A percentile compares a stretch with the other conserved stretches of the same genome.
Conservation (phyloP, 257 asterid genomes). For the Solanum piurae region DNA sequence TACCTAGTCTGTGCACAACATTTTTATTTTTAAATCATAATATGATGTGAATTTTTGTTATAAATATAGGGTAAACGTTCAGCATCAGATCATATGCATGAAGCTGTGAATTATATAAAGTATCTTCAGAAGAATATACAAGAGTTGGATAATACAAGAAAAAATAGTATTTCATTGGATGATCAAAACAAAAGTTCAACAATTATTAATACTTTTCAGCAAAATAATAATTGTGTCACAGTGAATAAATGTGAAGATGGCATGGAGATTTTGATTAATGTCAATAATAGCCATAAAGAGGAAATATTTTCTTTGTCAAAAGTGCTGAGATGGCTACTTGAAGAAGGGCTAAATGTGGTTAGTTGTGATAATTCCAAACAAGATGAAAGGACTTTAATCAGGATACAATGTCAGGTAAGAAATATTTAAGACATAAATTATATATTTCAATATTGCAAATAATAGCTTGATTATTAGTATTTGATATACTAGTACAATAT, state of each 20-base stretch:
- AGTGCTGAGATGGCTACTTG: conserved; percentile 15
- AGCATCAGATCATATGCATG: conserved; percentile 17
- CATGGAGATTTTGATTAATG: conserved; percentile 17
- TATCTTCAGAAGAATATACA: conserved; percentile 8
- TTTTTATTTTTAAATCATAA: background rate
- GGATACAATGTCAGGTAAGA: conserved; percentile 22
- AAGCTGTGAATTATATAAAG: conserved; percentile 19
- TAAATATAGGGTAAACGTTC: conserved; percentile 20
- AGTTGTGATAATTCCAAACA: conserved; percentile 11
- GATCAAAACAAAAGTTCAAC: background rate
- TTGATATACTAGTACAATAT: background rate
- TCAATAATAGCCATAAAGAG: background rate
- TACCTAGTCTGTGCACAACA: background rate
- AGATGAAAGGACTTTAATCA: conserved; percentile 5
- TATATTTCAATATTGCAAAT: background rate
- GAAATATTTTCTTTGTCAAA: conserved; percentile 16
- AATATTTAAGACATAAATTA: background rate
- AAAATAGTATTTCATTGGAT: background rate
- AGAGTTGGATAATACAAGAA: conserved; percentile 6
- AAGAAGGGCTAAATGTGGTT: conserved; percentile 5
- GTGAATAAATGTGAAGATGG: conserved; percentile 3
- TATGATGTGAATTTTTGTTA: background rate
- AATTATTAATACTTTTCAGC: background rate
- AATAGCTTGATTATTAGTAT: background rate
- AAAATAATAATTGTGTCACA: background rate